Percentiles rank a stretch among this genome's conserved stretches.
phyloP scores from a whole-genome alignment of 352 stramenopile species.

The Phytophthora palmivora region DNA sequence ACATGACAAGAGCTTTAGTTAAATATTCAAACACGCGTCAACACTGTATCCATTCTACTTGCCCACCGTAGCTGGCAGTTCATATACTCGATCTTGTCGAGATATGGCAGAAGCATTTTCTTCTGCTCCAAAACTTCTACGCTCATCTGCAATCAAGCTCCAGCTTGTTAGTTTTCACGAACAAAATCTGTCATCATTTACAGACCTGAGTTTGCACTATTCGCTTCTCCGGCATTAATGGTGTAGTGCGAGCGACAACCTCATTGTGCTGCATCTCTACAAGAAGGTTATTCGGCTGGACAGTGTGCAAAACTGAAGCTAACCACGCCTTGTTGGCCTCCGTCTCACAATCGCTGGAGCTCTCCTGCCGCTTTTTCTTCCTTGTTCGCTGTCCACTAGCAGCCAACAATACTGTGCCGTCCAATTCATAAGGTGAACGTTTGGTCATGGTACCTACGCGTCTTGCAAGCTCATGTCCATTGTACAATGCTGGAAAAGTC shows the following conservation, averaged over 20 bases:
- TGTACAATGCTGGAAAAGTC: not conserved
- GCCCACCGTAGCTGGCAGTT: constrained; percentile 74
- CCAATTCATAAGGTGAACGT: constrained; percentile 49
- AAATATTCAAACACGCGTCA: not conserved
- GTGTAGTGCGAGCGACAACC: constrained; percentile 5
- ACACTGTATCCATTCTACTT: constrained; percentile 1
- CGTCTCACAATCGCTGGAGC: constrained; percentile 6
- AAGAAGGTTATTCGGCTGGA: constrained; percentile 1
- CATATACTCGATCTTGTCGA: constrained; percentile 91
- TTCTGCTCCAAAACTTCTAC: constrained; percentile 73
- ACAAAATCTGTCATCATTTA: not conserved
- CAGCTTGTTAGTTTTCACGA: not conserved
- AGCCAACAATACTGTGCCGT: constrained; percentile 15
- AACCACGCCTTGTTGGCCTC: constrained; percentile 34
- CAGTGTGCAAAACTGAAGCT: constrained; percentile 27
- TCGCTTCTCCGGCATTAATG: constrained; percentile 23
- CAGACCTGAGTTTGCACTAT: constrained; percentile 3
- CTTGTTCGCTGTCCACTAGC: constrained; percentile 9
- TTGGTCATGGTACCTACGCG: constrained; percentile 37
- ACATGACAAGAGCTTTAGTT: not conserved
- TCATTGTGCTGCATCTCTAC: constrained; percentile 20
- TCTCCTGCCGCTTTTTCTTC: constrained; percentile 37
- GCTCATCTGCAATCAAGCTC: constrained; percentile 45
- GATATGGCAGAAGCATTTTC: constrained; percentile 83
- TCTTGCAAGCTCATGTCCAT: constrained; percentile 5